Evolutionary conservation across 1,139 yeast genomes (phyloP), one percentile per base, ranked within the genome.

Genomic region (Candida sp.): DNA sequence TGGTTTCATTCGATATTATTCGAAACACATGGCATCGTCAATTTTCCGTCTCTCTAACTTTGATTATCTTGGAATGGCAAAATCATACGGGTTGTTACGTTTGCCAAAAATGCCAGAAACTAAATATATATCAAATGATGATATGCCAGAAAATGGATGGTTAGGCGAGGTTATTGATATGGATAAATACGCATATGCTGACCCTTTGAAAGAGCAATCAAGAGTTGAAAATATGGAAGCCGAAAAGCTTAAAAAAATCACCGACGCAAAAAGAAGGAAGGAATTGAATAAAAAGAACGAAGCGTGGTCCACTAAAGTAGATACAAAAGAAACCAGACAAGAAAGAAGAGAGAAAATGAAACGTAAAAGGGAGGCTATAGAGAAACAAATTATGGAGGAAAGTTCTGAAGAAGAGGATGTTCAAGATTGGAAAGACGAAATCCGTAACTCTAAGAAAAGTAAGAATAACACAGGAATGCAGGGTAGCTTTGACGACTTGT

Each of bases 91-190:
- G 1, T 65, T 95, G 11, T 65, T 88, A 39, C 74, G 97, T 53
- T 66, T 93, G 43, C 99, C 99, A 5, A 81, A 83, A 53, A 95
- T 95, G 98, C 99, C 99, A 0, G 99, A 95, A 60, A 73, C 88
- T 22, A 73, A 69, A 45, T 72, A 75, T 53, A 68, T 86, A 2
- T 60, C 74, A 8, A 68, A 70, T 30, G 75, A 68, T 1, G 54
- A 58, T 6, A 68, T 79, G 64, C 84, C 85, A 0, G 78, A 73
- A 46, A 73, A 76, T 50, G 97, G 97, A 0, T 88, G 93, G 90
- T 64, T 90, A 36, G 81, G 82, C 1, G 77, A 54, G 55, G 67
- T 63, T 44, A 76, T 80, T 11, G 79, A 84, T 55, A 79, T 89
- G 81, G 89, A 85, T 50, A 67, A 60, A 1, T 89, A 78, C 60